Percentiles rank a stretch among this genome's conserved stretches.
phyloP scores from a whole-genome alignment of 2,329 filamentous ascomycete species.

The Periconia macrospinosa region DNA sequence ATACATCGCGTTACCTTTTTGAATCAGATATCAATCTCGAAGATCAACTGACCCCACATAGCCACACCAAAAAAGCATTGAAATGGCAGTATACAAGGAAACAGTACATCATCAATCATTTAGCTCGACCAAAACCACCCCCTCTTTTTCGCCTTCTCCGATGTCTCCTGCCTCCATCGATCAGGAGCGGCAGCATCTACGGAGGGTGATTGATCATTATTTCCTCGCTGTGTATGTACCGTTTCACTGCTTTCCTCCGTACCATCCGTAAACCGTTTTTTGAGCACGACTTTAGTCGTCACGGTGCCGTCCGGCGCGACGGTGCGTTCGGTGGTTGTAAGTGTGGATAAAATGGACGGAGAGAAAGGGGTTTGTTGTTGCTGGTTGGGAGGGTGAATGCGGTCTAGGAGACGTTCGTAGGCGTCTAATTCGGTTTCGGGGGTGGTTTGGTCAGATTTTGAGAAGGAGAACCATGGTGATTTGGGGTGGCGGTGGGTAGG shows the following conservation, averaged over 20 bases:
- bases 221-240: constrained; percentile 47
- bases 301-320: constrained; percentile 60
- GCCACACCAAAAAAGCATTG: no score
- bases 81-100: no score
- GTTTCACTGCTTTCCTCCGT: constrained; percentile 62
- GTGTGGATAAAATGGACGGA: constrained; percentile 54
- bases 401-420: constrained; percentile 54
- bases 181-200: constrained; percentile 14
- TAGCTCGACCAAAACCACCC: constrained; percentile 39
- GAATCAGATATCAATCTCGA: no score
- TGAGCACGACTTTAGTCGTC: constrained; percentile 59
- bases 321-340: constrained; percentile 60
- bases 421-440: constrained; percentile 54
- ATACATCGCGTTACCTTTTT: no score
- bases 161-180: constrained; percentile 1
- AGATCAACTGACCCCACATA: no score
- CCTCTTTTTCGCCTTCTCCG: constrained; percentile 16
- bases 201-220: constrained; percentile 15
- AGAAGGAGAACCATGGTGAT: constrained; percentile 4
- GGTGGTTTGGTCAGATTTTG: not conserved
- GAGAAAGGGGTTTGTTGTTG: constrained; percentile 19
- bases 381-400: constrained; percentile 16
- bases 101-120: not conserved
- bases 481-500: constrained; percentile 28
- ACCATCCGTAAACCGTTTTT: constrained; percentile 62